phyloP scores from a whole-genome alignment of 1,139 yeast genomes.

The Kodamaea fungicola region DNA sequence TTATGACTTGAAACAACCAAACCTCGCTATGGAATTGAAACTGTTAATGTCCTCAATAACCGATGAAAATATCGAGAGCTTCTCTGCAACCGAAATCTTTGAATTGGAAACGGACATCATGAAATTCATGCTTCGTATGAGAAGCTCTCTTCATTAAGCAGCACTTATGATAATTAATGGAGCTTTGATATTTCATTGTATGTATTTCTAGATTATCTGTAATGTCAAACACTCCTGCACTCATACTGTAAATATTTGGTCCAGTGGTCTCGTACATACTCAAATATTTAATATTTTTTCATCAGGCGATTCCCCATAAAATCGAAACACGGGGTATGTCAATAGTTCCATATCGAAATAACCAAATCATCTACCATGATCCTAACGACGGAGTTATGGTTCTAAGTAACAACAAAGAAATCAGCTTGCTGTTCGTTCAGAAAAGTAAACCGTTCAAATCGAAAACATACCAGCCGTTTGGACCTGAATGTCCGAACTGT shows the following conservation, averaged over 20 bases:
- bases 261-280: no score
- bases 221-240: no score
- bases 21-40: background rate
- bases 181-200: no score
- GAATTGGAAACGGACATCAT: conserved; percentile 32
- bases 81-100: conserved; percentile 19
- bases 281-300: no score
- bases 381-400: conserved; percentile 42
- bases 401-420: conserved; percentile 39
- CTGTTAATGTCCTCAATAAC: conserved; percentile 6
- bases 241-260: no score
- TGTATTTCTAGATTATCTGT: no score
- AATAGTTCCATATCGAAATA: conserved; percentile 37
- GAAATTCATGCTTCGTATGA: conserved; percentile 31
- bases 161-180: no score
- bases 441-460: conserved; percentile 2
- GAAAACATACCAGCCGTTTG: background rate
- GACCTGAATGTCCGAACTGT: conserved; percentile 39
- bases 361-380: conserved; percentile 36
- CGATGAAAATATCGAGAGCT: conserved; percentile 15
- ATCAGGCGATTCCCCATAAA: background rate
- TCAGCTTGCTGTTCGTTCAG: conserved; percentile 35
- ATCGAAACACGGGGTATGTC: conserved; percentile 26
- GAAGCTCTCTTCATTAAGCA: conserved; percentile 8
- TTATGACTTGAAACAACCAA: background rate